Evolutionary conservation across 108 stramenopile genomes (phyloP), one percentile per base, ranked within the genome.

Genomic region (Nitzschia sp.): DNA sequence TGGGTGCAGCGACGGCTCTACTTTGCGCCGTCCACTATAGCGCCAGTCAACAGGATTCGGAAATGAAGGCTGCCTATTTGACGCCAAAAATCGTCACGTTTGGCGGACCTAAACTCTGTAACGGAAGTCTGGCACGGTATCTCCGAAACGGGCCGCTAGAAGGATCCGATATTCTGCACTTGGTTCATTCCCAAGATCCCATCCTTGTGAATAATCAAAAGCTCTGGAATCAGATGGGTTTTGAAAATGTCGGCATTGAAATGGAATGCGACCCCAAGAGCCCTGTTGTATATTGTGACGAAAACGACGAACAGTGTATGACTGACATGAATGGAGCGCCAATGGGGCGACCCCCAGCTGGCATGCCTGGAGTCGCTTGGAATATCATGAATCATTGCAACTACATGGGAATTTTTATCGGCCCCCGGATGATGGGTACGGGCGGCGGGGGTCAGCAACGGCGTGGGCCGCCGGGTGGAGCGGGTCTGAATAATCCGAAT

Each of bases 181-280:
- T 84, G 19, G 76, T 87, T 19, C 86, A 87, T 59, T 38, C 59
- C 8, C 73, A 72, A 75, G 86, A 87, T 70, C 83, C 86, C 2
- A 66, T 87, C 1, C 54, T 87, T 46, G 70, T 71, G 13, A 84
- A 87, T 35, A 87, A 87, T 64, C 49, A 82, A 72, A 60, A 51
- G 31, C 60, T 87, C 33, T 87, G 86, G 86, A 76, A 84, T 48
- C 54, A 36, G n/a, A 36, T 87, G 29, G 86, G 86, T 2, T 87
- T 78, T 75, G 73, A 74, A 32, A 71, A 62, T 61, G 79, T 80
- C 1, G 86, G 86, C 0, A 54, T 70, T 4, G 83, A 84, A 48
- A 42, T 87, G 33, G 54, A 79, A 46, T 87, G 86, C 46, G 86
- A 84, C 54, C 79, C 81, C 18, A 51, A 74, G 11, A 59, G 34